Conservation (phyloP, 192 early-diverging fungal genomes). For the Coemansia sp. region DNA sequence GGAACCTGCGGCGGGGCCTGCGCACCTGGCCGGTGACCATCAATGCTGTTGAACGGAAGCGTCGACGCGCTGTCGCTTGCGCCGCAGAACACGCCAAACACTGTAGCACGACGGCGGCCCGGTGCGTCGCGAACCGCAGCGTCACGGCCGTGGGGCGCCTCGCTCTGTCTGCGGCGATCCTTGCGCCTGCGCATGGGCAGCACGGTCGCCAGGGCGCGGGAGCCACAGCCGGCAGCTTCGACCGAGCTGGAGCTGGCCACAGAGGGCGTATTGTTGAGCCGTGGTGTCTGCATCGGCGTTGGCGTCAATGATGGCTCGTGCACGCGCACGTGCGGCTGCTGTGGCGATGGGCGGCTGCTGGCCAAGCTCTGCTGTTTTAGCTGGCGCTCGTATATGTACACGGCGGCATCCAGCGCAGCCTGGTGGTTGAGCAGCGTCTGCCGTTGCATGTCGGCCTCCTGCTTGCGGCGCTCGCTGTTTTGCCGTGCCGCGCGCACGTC, state of each 20-base stretch:
- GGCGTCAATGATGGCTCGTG: neutral
- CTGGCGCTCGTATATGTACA: conserved; percentile 48
- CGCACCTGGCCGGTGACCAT: neutral
- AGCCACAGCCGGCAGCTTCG: neutral
- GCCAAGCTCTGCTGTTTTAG: conserved; percentile 13
- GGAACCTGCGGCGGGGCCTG: conserved; percentile 3
- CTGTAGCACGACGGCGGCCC: conserved; percentile 27
- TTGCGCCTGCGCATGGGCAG: conserved; percentile 12
- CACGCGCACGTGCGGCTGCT: conserved; percentile 2
- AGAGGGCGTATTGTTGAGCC: neutral
- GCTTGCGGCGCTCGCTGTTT: conserved; percentile 25
- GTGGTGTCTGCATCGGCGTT: neutral
- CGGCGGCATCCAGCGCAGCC: conserved; percentile 39
- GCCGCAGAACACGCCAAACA: conserved; percentile 42
- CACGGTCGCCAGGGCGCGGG: conserved; percentile 7
- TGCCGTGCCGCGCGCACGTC: conserved; percentile 31
- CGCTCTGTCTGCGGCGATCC: conserved; percentile 15
- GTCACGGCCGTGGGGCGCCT: neutral
- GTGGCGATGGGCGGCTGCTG: conserved; percentile 2
- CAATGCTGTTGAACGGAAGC: neutral
- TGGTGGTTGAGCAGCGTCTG: conserved; percentile 34
- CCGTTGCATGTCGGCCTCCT: conserved; percentile 23
- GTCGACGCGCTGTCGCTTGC: conserved; percentile 4
- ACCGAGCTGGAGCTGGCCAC: conserved; percentile 2
- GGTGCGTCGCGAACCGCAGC: neutral